phyloP scores from a whole-genome alignment of 805 yeast genomes.

The Saturnispora sekii region DNA sequence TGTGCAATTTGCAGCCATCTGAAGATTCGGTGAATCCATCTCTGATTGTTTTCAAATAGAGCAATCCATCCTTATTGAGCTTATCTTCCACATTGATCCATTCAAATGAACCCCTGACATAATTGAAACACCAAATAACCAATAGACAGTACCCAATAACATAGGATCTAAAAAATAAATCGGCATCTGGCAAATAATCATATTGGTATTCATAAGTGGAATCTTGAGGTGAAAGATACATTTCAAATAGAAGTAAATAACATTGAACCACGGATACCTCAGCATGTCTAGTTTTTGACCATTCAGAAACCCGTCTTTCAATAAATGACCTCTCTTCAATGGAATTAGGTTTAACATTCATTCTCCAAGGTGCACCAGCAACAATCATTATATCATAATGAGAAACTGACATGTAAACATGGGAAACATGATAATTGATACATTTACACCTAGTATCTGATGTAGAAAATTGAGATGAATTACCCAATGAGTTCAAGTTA shows the following conservation, averaged over 20 bases:
- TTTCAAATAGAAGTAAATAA: slow-evolving; percentile 50
- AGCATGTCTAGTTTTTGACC: slow-evolving; percentile 42
- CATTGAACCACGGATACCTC: slow-evolving; percentile 51
- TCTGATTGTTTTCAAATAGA: slow-evolving; percentile 41
- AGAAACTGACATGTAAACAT: slow-evolving; percentile 58
- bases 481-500: slow-evolving; percentile 18
- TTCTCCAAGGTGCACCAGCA: slow-evolving; percentile 76
- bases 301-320: slow-evolving; percentile 38
- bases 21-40: slow-evolving; percentile 27
- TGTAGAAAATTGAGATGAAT: slow-evolving; percentile 25
- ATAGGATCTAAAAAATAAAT: slow-evolving; percentile 38
- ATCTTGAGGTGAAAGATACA: slow-evolving; percentile 47
- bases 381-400: slow-evolving; percentile 71
- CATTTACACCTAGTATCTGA: slow-evolving; percentile 47
- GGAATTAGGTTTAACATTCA: slow-evolving; percentile 53
- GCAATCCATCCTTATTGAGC: slow-evolving; percentile 37
- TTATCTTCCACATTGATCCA: slow-evolving; percentile 27
- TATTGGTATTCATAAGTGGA: slow-evolving; percentile 32
- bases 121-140: slow-evolving; percentile 46
- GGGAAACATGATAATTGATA: slow-evolving; percentile 65
- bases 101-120: slow-evolving; percentile 31
- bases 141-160: slow-evolving; percentile 33
- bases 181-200: slow-evolving; percentile 41
- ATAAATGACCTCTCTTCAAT: slow-evolving; percentile 40
- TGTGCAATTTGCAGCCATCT: slow-evolving; percentile 25